A percentile compares a stretch with the other conserved stretches of the same genome.
Evolutionary conservation across 2,329 filamentous ascomycete genomes (phyloP).

Genomic region (Aureobasidium sp.): DNA sequence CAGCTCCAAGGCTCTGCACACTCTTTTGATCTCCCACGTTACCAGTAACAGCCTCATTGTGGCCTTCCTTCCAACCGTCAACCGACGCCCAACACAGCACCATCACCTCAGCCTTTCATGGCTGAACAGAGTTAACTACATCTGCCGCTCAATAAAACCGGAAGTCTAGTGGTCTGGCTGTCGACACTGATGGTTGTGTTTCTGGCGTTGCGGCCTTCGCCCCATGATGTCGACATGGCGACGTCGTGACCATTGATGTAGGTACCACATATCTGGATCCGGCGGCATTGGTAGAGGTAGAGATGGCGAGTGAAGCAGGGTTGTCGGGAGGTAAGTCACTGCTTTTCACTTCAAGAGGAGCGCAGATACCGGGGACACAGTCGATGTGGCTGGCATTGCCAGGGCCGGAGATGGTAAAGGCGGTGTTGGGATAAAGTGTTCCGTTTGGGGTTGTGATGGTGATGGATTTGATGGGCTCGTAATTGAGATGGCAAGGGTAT

Average conservation of each 20-base stretch:
- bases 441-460: slow-evolving; percentile 18
- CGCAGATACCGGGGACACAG: slow-evolving; percentile 36
- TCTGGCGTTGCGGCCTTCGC: slow-evolving; percentile 41
- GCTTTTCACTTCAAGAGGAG: slow-evolving; percentile 40
- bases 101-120: slow-evolving; percentile 47
- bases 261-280: slow-evolving; percentile 37
- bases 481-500: background rate
- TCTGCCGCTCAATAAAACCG: slow-evolving; percentile 40
- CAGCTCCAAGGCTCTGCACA: slow-evolving; percentile 31
- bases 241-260: slow-evolving; percentile 48
- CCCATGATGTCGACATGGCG: slow-evolving; percentile 37
- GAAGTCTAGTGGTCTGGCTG: slow-evolving; percentile 37
- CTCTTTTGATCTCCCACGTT: slow-evolving; percentile 19
- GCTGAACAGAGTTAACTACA: slow-evolving; percentile 33
- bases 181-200: slow-evolving; percentile 48
- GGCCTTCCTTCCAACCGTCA: slow-evolving; percentile 33
- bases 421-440: slow-evolving; percentile 36
- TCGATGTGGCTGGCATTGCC: slow-evolving; percentile 26
- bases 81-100: slow-evolving; percentile 39
- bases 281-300: slow-evolving; percentile 21
- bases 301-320: slow-evolving; percentile 33
- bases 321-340: slow-evolving; percentile 30
- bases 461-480: background rate
- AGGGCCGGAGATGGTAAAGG: slow-evolving; percentile 33
- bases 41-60: slow-evolving; percentile 34